A percentile compares a stretch with the other conserved stretches of the same genome.
Conservation (phyloP, 2,329 filamentous ascomycete genomes). For the Stagonosporopsis rhizophila region DNA sequence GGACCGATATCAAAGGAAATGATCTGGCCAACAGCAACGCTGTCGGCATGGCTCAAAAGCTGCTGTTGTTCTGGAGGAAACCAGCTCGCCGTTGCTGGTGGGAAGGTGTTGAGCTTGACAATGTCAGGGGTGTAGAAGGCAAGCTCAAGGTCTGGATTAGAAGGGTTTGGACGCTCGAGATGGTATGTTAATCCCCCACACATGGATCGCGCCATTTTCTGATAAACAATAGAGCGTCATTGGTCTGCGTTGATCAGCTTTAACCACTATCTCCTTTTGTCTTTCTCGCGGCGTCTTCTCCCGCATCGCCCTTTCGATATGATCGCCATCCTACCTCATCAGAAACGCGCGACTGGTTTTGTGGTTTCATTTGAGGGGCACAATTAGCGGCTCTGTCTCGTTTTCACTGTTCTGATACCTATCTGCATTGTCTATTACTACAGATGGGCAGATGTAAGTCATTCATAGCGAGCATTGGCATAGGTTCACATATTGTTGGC, state of each 20-base stretch:
- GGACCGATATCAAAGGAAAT: constrained; percentile 86
- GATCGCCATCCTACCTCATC: constrained; percentile 8
- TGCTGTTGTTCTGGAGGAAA: constrained; percentile 97
- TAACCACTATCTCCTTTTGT: constrained; percentile 8
- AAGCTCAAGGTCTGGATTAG: constrained; percentile 98
- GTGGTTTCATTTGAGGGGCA: constrained; percentile 12
- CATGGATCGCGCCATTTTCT: constrained; percentile 22
- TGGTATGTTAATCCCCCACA: constrained; percentile 59
- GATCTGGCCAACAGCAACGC: constrained; percentile 75
- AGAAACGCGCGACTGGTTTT: constrained; percentile 16
- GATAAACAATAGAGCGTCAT: constrained; percentile 72
- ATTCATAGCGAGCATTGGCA: constrained; percentile 18
- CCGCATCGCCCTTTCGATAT: background rate
- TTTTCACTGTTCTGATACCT: constrained; percentile 22
- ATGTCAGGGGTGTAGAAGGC: constrained; percentile 88
- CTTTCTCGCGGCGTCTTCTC: constrained; percentile 1
- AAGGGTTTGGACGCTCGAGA: constrained; percentile 97
- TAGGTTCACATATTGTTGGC: constrained; percentile 13
- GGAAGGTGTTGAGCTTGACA: constrained; percentile 92
- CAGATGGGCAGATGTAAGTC: constrained; percentile 15
- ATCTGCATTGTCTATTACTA: constrained; percentile 19
- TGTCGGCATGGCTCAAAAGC: constrained; percentile 97
- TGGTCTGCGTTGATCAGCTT: constrained; percentile 69
- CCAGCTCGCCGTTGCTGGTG: constrained; percentile 97
- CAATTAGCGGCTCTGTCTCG: constrained; percentile 20